Evolutionary conservation across 768 basidiomycete species (phyloP), one percentile per base, ranked within the genome.

Genomic region (Exidia glandulosa): DNA sequence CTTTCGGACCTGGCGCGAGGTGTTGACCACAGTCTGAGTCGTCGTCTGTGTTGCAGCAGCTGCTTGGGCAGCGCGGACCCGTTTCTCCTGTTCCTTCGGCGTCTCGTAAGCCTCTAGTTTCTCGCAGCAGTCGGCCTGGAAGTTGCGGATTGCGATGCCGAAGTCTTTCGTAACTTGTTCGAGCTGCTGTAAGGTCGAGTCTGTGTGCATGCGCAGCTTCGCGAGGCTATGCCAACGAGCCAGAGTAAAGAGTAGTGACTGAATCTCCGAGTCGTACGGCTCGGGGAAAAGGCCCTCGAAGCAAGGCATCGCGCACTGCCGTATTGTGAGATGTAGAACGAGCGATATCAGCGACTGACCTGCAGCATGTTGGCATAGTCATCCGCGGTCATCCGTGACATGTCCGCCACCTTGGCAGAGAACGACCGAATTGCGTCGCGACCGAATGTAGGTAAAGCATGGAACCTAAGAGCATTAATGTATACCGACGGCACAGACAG

Each of bases 221-320:
- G 62, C 62, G 1, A 63, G 30, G 14, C 37, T 45, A 31, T 63
- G 62, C 56, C 57, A 62, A 12, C 32, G 36, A 1, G 34, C 60
- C 9, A 59, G 31, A 2, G 31, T 30, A 29, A 52, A 59, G 3
- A 59, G 4, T 2, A 59, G 34, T 0, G 6, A 27, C 9, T 25
- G 29, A 2, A 63, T 50, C 1, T 14, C 36, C 25, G 75, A 61
- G 23, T 74, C 64, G 0, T 29, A 56, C n/a, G n/a, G n/a, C 7
- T 66, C 60, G 2, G 66, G 67, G 0, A 77, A 63, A 0, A 79
- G 67, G 2, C 71, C 75, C 3, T 79, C 73, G 29, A 77, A 76
- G 0, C 67, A 72, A 0, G 76, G 76, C 1, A 52, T 33, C 2
- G 41, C 33, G 4, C 32, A 62, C 41, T n/a, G n/a, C n/a, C n/a